Base-by-base conservation (phyloP, 257 asterid species). In the Solanum pinnatisectum region DNA sequence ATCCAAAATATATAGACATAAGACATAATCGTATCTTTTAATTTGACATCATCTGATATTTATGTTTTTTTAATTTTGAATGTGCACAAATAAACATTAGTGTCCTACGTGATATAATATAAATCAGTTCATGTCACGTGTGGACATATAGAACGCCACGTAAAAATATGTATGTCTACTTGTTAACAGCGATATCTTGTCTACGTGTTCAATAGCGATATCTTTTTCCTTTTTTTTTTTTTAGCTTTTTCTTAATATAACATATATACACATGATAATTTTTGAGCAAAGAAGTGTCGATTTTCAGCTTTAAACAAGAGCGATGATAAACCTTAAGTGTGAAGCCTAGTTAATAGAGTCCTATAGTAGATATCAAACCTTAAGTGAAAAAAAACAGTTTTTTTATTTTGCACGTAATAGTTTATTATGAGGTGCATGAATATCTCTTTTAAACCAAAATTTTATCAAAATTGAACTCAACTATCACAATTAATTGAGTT, bases 71-170 rank as follows among this genome's bases (percentile, higher is more conserved):
- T 0, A 18, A 3, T 56, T 20, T 56, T 56, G 2, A 49, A 56
- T 20, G 10, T 18, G 65, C 11, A 18, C 0, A 56, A 56, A 7
- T 7, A 0, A 2, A 3, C 10, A 20, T 1, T 18, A 0, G 0
- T 56, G 2, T 56, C 5, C 0, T 56, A 56, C 0, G 5, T 56
- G 5, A 56, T 20, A 56, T 1, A 56, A 2, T 56, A 56, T 56
- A 56, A 56, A 56, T 56, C 25, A 20, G 0, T 56, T 20, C 2
- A 56, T 56, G 0, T 6, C 65, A 8, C n/a, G 25, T 7, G 5
- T 0, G 11, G 1, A 56, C 10, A 56, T 7, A 56, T 56, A 56
- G 10, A 0, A 6, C 0, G n/a, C 0, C 25, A 20, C 0, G 10
- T 7, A 18, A 56, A 52, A 56, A 56, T 7, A 56, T 56, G 10